A percentile compares a stretch with the other conserved stretches of the same genome.
These are phyloP conservation scores for Avena eriantha DNA, from an alignment of 176 grass and related monocot genomes.

Conservation along the genomic window DNA sequence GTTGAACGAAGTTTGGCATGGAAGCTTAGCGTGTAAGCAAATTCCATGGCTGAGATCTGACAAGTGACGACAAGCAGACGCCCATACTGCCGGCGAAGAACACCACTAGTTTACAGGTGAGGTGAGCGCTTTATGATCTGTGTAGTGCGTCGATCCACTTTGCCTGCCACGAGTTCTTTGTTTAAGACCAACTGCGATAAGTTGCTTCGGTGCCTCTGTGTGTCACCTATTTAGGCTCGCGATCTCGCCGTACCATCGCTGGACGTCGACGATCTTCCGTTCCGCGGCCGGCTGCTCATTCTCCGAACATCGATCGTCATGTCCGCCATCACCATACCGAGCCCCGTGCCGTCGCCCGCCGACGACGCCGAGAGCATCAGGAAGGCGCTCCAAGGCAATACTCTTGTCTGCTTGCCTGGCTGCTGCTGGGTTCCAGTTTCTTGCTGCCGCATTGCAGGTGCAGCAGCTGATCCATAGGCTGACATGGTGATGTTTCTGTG, in stretches of 20 bases:
- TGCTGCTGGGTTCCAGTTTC: background rate
- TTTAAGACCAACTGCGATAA: no score
- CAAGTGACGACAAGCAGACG: background rate
- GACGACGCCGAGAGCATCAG: conserved; percentile 59
- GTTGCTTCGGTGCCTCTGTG: background rate
- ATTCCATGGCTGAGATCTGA: background rate
- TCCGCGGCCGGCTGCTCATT: background rate
- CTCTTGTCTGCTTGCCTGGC: background rate
- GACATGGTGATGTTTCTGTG: background rate
- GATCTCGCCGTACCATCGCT: background rate
- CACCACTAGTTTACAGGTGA: background rate
- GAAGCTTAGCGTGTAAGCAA: conserved; percentile 43
- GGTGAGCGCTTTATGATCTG: background rate
- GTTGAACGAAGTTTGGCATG: background rate
- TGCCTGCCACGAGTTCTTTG: background rate
- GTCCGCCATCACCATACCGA: conserved; percentile 55
- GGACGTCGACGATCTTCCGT: background rate
- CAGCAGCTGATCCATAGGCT: background rate
- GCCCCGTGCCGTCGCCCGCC: conserved; percentile 41
- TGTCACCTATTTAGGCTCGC: background rate
- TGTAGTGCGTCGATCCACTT: background rate
- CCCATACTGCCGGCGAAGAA: background rate
- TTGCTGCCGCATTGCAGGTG: background rate
- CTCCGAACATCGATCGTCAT: conserved; percentile 27
- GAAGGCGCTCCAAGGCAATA: conserved; percentile 68